Percentiles rank a stretch among this genome's conserved stretches.
phyloP scores from a whole-genome alignment of 2,329 filamentous ascomycete species.

The Colletotrichum sp. region DNA sequence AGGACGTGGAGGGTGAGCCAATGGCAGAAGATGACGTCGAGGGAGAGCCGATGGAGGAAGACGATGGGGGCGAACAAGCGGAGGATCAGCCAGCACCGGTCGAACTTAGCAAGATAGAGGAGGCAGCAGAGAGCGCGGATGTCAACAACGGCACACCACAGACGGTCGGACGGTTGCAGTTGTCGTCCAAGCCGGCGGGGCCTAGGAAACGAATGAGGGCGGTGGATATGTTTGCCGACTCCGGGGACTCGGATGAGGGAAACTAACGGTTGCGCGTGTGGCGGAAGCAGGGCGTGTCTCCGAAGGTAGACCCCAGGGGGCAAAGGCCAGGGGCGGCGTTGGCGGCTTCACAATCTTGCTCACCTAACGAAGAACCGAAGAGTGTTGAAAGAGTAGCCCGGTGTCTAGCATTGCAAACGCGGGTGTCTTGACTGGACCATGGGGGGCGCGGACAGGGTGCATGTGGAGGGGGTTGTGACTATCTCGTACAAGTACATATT shows the following conservation, averaged over 20 bases:
- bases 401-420: conserved; percentile 1
- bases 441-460: neutral
- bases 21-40: conserved; percentile 54
- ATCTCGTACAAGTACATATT: neutral
- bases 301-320: neutral
- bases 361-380: neutral
- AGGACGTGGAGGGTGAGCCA: conserved; percentile 42
- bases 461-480: conserved; percentile 9
- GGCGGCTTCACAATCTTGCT: conserved; percentile 9
- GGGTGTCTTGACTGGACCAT: conserved; percentile 4
- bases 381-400: neutral
- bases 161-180: conserved; percentile 23
- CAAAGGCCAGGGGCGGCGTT: neutral
- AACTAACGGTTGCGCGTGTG: conserved; percentile 18
- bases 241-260: conserved; percentile 57
- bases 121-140: conserved; percentile 23
- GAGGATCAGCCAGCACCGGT: conserved; percentile 10
- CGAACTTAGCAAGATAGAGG: neutral
- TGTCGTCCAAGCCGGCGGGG: conserved; percentile 27
- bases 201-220: conserved; percentile 72
- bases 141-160: neutral
- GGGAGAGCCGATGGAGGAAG: conserved; percentile 51
- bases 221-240: conserved; percentile 88
- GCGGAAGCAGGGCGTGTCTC: neutral
- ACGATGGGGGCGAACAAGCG: conserved; percentile 31